Evolutionary conservation across 257 asterid species (phyloP).

Genomic region (Henckelia pumila): DNA sequence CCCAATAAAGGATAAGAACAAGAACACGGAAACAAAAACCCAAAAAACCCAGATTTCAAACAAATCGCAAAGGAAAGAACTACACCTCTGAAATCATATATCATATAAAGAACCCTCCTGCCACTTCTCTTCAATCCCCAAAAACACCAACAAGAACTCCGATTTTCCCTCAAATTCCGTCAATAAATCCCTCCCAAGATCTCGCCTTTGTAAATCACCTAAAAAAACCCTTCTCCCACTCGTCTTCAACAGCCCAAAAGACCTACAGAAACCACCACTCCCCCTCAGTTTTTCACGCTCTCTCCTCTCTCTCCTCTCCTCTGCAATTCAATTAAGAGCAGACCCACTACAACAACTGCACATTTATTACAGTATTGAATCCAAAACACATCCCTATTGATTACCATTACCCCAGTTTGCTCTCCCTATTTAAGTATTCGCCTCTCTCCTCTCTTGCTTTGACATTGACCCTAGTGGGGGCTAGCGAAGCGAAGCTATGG

Average conservation of each 20-base stretch:
- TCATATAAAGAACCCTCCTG: constrained; percentile 28
- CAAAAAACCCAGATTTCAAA: constrained; percentile 50
- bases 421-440: constrained; percentile 20
- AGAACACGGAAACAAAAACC: not conserved
- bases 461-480: constrained; percentile 42
- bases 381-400: constrained; percentile 45
- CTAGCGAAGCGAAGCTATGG: constrained; percentile 30
- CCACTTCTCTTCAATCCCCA: constrained; percentile 36
- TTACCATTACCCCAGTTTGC: constrained; percentile 40
- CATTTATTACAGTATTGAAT: constrained; percentile 64
- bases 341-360: constrained; percentile 59
- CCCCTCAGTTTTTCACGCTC: constrained; percentile 14
- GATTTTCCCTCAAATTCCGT: not conserved
- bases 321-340: constrained; percentile 43
- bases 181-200: constrained; percentile 25
- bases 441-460: constrained; percentile 27
- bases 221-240: constrained; percentile 29
- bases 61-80: constrained; percentile 26
- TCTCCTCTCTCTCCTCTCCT: constrained; percentile 29
- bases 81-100: constrained; percentile 24
- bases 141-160: constrained; percentile 3
- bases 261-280: constrained; percentile 24
- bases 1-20: constrained; percentile 3
- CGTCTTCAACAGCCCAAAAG: constrained; percentile 35
- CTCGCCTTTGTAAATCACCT: constrained; percentile 28